phyloP scores from a whole-genome alignment of 805 yeast genomes.

The Gaillardinia entomophila region DNA sequence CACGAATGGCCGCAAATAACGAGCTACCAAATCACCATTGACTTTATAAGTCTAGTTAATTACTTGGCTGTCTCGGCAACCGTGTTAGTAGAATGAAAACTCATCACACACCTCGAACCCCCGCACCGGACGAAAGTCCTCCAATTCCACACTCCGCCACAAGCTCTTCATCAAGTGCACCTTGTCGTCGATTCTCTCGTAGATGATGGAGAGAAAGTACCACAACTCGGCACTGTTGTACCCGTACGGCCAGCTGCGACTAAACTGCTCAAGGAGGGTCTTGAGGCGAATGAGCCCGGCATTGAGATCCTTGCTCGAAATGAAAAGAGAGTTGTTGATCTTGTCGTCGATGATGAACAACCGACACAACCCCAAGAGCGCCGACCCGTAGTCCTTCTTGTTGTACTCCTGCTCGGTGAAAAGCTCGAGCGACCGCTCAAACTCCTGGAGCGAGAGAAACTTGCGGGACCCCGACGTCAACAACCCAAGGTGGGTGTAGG shows the following conservation, averaged over 20 bases:
- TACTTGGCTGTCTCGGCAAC: too few species aligned
- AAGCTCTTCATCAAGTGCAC: constrained; percentile 42
- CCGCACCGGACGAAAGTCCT: constrained; percentile 55
- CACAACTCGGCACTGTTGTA: constrained; percentile 53
- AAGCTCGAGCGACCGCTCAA: constrained; percentile 54
- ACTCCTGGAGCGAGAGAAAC: constrained; percentile 52
- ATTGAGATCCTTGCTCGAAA: constrained; percentile 48
- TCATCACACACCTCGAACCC: constrained; percentile 25
- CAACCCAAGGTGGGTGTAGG: constrained; percentile 46
- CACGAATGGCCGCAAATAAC: too few species aligned
- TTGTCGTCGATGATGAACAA: constrained; percentile 41
- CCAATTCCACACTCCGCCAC: constrained; percentile 61
- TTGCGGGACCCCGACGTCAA: constrained; percentile 38
- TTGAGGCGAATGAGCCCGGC: constrained; percentile 59
- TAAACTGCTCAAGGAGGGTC: constrained; percentile 34
- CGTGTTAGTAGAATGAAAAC: constrained; percentile 5
- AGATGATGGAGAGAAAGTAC: constrained; percentile 60
- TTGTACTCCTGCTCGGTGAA: constrained; percentile 19
- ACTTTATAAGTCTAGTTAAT: too few species aligned
- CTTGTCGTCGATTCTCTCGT: constrained; percentile 53
- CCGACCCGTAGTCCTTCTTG: constrained; percentile 38
- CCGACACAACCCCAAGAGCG: constrained; percentile 51
- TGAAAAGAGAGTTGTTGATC: constrained; percentile 32
- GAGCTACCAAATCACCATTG: too few species aligned
- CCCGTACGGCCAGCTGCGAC: constrained; percentile 36